Evolutionary conservation across 495 filamentous ascomycete species (phyloP).

Genomic region (Immersiella caudata): DNA sequence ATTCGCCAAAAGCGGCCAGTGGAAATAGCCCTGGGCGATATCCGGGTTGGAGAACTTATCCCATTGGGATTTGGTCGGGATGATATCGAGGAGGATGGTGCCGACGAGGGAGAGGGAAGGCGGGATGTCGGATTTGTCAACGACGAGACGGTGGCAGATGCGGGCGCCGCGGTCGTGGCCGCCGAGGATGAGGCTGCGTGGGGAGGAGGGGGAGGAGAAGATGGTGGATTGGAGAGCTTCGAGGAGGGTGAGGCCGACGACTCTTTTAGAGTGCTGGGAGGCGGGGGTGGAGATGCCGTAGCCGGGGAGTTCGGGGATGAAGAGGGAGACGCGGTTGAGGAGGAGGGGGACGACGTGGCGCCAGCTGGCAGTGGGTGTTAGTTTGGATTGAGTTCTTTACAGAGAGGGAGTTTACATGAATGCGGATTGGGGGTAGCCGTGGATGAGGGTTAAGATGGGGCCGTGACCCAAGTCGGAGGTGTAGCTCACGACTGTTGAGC

Average conservation of each 20-base stretch:
- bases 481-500: constrained; percentile 31
- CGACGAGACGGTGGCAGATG: constrained; percentile 50
- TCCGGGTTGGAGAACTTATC: constrained; percentile 31
- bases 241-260: constrained; percentile 43
- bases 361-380: constrained; percentile 19
- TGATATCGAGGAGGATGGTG: constrained; percentile 49
- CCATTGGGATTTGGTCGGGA: constrained; percentile 52
- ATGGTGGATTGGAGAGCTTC: constrained; percentile 34
- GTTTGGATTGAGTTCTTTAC: background rate
- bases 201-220: background rate
- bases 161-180: constrained; percentile 56
- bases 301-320: constrained; percentile 52
- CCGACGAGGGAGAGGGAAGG: constrained; percentile 36
- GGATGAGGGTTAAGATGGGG: constrained; percentile 30
- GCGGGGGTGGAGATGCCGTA: constrained; percentile 47
- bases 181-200: constrained; percentile 35
- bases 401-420: constrained; percentile 22
- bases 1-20: constrained; percentile 57
- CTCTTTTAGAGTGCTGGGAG: constrained; percentile 37
- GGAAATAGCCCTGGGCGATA: constrained; percentile 42
- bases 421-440: constrained; percentile 32
- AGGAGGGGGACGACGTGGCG: constrained; percentile 27
- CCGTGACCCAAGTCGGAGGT: constrained; percentile 25
- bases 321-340: constrained; percentile 32
- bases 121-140: constrained; percentile 26